Evolutionary conservation across 2,329 filamentous ascomycete genomes (phyloP), one percentile per base, ranked within the genome.

Genomic region (Paecilomyces formosus): DNA sequence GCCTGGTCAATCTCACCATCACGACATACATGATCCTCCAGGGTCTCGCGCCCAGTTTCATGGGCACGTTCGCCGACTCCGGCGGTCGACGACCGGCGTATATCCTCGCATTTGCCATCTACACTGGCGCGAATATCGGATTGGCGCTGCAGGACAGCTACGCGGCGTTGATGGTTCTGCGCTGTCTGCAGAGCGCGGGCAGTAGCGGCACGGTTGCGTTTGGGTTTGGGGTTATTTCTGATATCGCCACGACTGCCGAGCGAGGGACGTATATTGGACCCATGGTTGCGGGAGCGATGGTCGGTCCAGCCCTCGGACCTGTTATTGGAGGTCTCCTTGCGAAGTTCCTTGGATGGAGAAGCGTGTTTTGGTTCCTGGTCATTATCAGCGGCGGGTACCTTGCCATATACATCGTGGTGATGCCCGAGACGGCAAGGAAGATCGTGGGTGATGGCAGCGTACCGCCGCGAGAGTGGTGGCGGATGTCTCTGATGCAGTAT

Each of bases 181-280:
- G 86, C 0, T 84, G 83, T 73, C 59, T 88, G 2, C 86, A 89
- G 66, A 85, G 83, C 31, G 78, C 79, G 0, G 86, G 88, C 0
- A 87, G 83, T 68, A 87, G 84, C 64, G 85, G 85, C 0, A 88
- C 87, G 0, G 78, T 91, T n/a, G 86, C 89, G 0, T 77, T 94
- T 1, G 85, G 84, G 0, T 88, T 82, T 61, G 89, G 85, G 1
- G 84, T 91, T 1, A 82, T 92, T 13, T 86, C 87, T 0, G 90
- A 94, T 65, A 80, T 92, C 4, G 81, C 86, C 0, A 85, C 87
- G 0, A 85, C 82, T 53, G 80, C 83, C 0, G 88, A 93, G 70
- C 78, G 90, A 64, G 90, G 89, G 2, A 83, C 81, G 58, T 92
- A 89, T 67, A 87, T 92, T 76, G 88, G 84, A 55, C 81, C 86